These are phyloP conservation scores for Fusarium penzigii DNA, from an alignment of 2,329 filamentous ascomycete species.

Conservation along the genomic window DNA sequence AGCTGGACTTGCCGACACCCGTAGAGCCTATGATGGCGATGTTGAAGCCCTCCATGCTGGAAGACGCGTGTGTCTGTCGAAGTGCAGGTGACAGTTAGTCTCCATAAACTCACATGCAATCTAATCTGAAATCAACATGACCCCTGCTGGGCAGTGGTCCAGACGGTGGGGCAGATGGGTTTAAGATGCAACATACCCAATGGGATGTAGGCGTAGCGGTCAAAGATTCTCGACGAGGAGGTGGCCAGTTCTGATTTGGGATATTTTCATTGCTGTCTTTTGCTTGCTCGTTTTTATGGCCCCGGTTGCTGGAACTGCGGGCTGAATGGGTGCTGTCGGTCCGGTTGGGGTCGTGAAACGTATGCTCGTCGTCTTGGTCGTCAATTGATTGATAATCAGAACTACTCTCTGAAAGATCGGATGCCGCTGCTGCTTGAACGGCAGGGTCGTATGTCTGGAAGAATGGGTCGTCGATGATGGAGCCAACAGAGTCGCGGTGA, in stretches of 20 bases:
- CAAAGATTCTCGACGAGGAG: slow-evolving; percentile 51
- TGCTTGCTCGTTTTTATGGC: slow-evolving; percentile 18
- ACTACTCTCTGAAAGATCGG: slow-evolving; percentile 27
- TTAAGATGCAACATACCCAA: slow-evolving; percentile 38
- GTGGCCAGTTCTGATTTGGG: slow-evolving; percentile 41
- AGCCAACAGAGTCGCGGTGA: slow-evolving; percentile 51
- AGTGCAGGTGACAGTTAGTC: slow-evolving; percentile 27
- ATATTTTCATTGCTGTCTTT: slow-evolving; percentile 29
- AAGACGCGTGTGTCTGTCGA: slow-evolving; percentile 33
- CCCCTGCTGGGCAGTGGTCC: slow-evolving; percentile 25
- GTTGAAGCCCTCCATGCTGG: slow-evolving; percentile 60
- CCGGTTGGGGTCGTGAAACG: slow-evolving; percentile 25
- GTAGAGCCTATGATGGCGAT: slow-evolving; percentile 67
- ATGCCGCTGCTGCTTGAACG: slow-evolving; percentile 27
- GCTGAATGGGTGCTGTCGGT: slow-evolving; percentile 7
- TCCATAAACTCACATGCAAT: slow-evolving; percentile 18
- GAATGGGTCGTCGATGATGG: slow-evolving; percentile 58
- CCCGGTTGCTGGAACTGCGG: slow-evolving; percentile 10
- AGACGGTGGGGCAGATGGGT: slow-evolving; percentile 20
- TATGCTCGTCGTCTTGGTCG: slow-evolving; percentile 35
- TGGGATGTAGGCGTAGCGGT: slow-evolving; percentile 39
- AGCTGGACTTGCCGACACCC: slow-evolving; percentile 68
- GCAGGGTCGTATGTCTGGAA: slow-evolving; percentile 48
- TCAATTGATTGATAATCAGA: slow-evolving; percentile 30
- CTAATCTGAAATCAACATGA: slow-evolving; percentile 7